Conservation (phyloP, 306 rosid genomes). For the Vigna radiata region DNA sequence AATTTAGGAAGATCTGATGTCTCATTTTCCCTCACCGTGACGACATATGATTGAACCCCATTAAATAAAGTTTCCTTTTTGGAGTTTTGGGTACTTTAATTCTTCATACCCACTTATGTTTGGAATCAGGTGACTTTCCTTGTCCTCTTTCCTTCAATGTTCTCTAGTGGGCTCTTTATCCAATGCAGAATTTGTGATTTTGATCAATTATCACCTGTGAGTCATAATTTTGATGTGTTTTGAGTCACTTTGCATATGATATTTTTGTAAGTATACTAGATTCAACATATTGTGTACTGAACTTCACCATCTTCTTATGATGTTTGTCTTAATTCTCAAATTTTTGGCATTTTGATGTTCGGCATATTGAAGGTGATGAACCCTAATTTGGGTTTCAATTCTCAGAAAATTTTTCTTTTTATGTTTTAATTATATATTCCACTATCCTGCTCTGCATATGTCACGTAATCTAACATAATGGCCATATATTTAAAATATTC, state of each 20-base stretch:
- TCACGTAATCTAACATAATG: too few species aligned
- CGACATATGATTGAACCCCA: slow-evolving; percentile 34
- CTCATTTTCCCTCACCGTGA: slow-evolving; percentile 10
- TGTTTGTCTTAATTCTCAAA: neutral
- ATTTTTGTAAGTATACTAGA: neutral
- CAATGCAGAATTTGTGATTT: slow-evolving; percentile 35
- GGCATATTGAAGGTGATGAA: too few species aligned
- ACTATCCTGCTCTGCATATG: too few species aligned
- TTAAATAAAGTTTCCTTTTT: slow-evolving; percentile 1
- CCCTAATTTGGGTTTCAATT: too few species aligned
- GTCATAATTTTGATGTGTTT: slow-evolving; percentile 22
- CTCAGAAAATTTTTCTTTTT: too few species aligned
- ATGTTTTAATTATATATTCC: too few species aligned
- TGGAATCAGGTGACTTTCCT: slow-evolving; percentile 11
- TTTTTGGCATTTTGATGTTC: too few species aligned
- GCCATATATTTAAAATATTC: too few species aligned
- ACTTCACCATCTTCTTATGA: slow-evolving; percentile 6
- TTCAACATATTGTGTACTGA: slow-evolving; percentile 16
- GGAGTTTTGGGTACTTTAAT: slow-evolving; percentile 29
- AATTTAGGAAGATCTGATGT: slow-evolving; percentile 4
- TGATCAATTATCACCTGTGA: neutral
- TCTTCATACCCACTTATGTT: slow-evolving; percentile 22
- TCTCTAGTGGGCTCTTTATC: neutral
- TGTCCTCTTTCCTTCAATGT: neutral
- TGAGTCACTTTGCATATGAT: neutral